A percentile compares a stretch with the other conserved stretches of the same genome.
phyloP scores from a whole-genome alignment of 768 basidiomycete genomes.

The Paxillus rubicundulus region DNA sequence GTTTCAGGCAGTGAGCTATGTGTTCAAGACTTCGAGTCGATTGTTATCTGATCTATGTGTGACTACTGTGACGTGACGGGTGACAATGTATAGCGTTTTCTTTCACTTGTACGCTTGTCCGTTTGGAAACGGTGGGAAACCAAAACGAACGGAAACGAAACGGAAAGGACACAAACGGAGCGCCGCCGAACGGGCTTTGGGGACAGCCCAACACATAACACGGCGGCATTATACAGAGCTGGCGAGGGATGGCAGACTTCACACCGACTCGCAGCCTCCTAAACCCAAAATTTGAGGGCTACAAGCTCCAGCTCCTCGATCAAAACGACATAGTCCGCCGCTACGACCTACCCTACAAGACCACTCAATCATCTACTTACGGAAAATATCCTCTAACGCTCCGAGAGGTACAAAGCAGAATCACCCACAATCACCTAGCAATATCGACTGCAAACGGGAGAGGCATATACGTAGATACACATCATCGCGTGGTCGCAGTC shows the following conservation, averaged over 20 bases:
- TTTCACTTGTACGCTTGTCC: no score
- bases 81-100: no score
- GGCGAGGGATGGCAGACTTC: slow-evolving; percentile 38
- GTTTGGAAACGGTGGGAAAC: no score
- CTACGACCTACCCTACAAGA: slow-evolving; percentile 45
- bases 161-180: no score
- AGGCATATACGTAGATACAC: slow-evolving; percentile 67
- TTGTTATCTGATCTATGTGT: no score
- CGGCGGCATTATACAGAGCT: no score
- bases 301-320: slow-evolving; percentile 63
- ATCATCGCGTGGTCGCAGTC: slow-evolving; percentile 59
- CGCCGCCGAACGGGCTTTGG: no score
- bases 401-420: slow-evolving; percentile 79
- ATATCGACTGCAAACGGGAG: slow-evolving; percentile 43
- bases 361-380: slow-evolving; percentile 54
- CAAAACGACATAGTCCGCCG: slow-evolving; percentile 57
- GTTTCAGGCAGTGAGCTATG: no score
- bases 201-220: no score
- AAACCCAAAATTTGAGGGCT: slow-evolving; percentile 85
- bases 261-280: slow-evolving; percentile 51
- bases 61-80: no score
- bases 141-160: no score
- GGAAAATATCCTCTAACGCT: slow-evolving; percentile 64
- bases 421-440: slow-evolving; percentile 79
- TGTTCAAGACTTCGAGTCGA: no score